These are phyloP conservation scores for Stromatinia cepivora DNA, from an alignment of 2,329 filamentous ascomycete species.

Conservation along the genomic window DNA sequence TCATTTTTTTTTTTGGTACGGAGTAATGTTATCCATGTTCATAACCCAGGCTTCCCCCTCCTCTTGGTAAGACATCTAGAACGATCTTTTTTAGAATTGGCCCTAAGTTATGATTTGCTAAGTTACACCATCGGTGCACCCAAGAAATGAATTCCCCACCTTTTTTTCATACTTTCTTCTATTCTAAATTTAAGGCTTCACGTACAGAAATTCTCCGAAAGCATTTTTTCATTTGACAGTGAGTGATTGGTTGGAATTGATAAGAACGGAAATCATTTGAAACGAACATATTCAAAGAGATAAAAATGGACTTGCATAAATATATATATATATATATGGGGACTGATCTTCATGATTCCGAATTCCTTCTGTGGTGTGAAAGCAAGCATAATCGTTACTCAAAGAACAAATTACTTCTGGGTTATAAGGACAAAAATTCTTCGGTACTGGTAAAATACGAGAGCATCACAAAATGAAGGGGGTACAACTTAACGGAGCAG, in stretches of 20 bases:
- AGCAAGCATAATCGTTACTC: background rate
- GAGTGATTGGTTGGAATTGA: no score
- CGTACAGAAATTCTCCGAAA: slow-evolving; percentile 5
- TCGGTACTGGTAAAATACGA: background rate
- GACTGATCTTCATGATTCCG: background rate
- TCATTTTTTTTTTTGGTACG: background rate
- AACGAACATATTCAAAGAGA: background rate
- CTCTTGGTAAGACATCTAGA: slow-evolving; percentile 16
- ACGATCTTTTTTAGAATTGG: slow-evolving; percentile 10
- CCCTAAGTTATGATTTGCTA: slow-evolving; percentile 2
- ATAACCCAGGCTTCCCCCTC: background rate
- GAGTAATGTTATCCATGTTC: background rate
- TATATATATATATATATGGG: background rate
- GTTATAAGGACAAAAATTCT: background rate
- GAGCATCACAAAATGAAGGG: slow-evolving; percentile 12
- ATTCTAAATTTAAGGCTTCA: background rate
- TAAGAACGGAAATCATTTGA: no score
- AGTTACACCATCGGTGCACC: background rate
- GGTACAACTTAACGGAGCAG: background rate
- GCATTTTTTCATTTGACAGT: no score
- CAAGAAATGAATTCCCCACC: slow-evolving; percentile 6
- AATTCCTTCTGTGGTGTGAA: background rate
- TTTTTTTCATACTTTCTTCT: background rate
- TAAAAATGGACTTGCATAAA: background rate
- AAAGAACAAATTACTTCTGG: background rate